Conservation (phyloP, 2,329 filamentous ascomycete species). For the Amauroascus verrucosus region DNA sequence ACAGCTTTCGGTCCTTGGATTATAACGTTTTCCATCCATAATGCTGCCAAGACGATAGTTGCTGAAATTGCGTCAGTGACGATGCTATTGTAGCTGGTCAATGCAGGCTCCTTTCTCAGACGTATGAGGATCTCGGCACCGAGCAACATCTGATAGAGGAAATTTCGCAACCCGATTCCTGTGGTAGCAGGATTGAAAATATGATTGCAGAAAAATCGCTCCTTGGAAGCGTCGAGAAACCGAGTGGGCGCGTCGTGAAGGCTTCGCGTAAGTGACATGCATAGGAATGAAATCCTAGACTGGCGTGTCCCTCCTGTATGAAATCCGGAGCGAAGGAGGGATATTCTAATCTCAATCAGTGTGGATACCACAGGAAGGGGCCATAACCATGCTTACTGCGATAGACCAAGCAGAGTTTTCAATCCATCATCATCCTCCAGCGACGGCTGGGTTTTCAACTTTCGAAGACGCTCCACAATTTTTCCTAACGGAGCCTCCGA, state of each 20-base stretch:
- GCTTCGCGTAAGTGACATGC: background rate
- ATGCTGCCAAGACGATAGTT: background rate
- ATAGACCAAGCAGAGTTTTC: background rate
- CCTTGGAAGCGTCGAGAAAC: background rate
- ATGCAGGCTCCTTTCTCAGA: background rate
- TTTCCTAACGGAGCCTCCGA: background rate
- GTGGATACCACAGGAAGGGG: background rate
- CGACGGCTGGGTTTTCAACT: background rate
- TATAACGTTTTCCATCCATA: constrained; percentile 5
- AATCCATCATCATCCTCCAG: constrained; percentile 1
- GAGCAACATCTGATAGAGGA: constrained; percentile 3
- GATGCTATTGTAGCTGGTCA: background rate
- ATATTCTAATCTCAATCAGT: background rate
- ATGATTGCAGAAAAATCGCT: constrained; percentile 7
- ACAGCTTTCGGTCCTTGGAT: constrained; percentile 3
- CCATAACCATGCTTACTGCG: background rate
- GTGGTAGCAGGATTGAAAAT: constrained; percentile 4
- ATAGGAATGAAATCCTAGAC: background rate
- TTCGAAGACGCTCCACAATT: constrained; percentile 1
- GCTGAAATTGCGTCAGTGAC: constrained; percentile 1
- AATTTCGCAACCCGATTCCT: background rate
- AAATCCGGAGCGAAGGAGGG: background rate
- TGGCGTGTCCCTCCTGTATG: background rate
- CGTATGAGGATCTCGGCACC: constrained; percentile 2
- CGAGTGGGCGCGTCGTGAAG: constrained; percentile 1